A percentile compares a stretch with the other conserved stretches of the same genome.
Evolutionary conservation across 441 rosid genomes (phyloP).

Genomic region (Populus hybrid): DNA sequence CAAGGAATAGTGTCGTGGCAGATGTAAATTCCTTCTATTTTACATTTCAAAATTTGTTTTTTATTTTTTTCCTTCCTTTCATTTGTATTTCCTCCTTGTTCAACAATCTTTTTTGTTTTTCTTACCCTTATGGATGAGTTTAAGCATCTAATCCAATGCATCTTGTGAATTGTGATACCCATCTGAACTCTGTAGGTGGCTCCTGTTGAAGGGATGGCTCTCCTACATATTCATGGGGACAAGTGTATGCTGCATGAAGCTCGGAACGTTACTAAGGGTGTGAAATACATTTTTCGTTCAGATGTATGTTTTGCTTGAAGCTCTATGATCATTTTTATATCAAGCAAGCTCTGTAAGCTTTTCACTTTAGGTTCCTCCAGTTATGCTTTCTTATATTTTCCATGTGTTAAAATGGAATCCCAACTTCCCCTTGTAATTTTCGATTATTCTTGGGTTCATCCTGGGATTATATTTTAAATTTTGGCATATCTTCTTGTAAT

Average conservation of each 20-base stretch:
- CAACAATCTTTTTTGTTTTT: background rate
- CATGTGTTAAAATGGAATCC: background rate
- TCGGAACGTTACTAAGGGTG: slow-evolving; percentile 64
- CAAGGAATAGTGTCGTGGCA: slow-evolving; percentile 70
- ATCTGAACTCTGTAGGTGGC: slow-evolving; percentile 51
- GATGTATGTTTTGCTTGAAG: slow-evolving; percentile 88
- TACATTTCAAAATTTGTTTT: background rate
- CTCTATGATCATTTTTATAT: background rate
- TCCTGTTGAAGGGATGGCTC: slow-evolving; percentile 94
- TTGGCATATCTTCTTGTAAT: background rate
- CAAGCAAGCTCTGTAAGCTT: slow-evolving; percentile 19
- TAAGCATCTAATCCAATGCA: background rate
- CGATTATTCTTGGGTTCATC: background rate
- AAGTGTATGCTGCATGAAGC: slow-evolving; percentile 94
- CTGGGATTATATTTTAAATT: background rate
- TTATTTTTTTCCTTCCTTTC: background rate
- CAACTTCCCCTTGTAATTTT: background rate
- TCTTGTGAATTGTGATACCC: slow-evolving; percentile 10
- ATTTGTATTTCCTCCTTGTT: background rate
- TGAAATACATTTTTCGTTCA: slow-evolving; percentile 83
- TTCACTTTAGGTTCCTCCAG: background rate
- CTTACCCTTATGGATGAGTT: background rate
- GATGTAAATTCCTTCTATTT: slow-evolving; percentile 38
- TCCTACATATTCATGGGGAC: slow-evolving; percentile 86
- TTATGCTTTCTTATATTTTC: background rate